phyloP scores from a whole-genome alignment of 2,329 filamentous ascomycete genomes.

The Coniochaeta sp. region DNA sequence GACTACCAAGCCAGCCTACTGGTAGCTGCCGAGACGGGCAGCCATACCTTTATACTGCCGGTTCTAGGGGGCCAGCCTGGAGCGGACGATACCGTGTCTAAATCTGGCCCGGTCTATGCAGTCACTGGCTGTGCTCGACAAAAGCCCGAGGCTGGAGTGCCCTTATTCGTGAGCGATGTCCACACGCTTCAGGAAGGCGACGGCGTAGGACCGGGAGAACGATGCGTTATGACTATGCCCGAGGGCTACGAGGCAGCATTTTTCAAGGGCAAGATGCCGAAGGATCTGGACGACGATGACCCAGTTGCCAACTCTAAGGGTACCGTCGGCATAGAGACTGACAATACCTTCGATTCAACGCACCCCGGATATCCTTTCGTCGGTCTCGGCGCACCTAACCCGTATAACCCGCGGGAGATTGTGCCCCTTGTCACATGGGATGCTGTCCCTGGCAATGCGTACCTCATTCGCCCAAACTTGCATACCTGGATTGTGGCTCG shows the following conservation, averaged over 20 bases:
- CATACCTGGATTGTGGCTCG: neutral
- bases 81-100: neutral
- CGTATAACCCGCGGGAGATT: neutral
- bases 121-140: neutral
- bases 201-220: neutral
- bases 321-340: neutral
- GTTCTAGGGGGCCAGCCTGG: neutral
- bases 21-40: neutral
- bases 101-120: neutral
- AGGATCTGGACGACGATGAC: constrained; percentile 7
- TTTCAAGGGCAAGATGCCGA: constrained; percentile 8
- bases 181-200: neutral
- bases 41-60: neutral
- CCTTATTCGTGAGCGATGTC: neutral
- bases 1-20: neutral
- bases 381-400: neutral
- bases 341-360: neutral
- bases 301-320: constrained; percentile 6
- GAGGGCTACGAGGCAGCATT: neutral
- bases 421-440: neutral
- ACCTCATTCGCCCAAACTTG: neutral
- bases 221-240: neutral
- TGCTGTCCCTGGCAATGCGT: neutral
- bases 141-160: neutral
- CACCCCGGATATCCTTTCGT: neutral